Base-by-base conservation (phyloP, 208 protist genomes). In the Leishmania aethiopica region DNA sequence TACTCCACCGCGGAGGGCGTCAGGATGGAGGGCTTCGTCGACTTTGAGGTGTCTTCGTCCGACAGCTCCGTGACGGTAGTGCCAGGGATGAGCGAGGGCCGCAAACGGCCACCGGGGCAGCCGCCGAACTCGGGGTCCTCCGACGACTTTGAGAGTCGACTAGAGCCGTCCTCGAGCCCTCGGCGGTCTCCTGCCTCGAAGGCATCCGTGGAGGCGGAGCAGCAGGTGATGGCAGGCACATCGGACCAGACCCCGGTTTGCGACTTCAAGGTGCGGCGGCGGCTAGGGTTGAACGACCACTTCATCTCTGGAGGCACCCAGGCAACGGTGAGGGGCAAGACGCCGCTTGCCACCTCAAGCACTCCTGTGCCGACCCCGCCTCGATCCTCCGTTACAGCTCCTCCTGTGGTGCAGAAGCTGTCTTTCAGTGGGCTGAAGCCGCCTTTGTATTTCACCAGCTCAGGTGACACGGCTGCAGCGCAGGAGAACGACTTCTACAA, bases 401-500 rank as follows among this genome's bases (percentile, higher is more conserved):
- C 57, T 40, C 82, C 82, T 59, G 62, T 85, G 57, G 75, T 90
- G 45, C 86, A 84, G 40, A 70, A 64, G 73, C 86, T 93, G 47
- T 72, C 80, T 22, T 76, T 93, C 47, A 78, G 81, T 15, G 72
- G 79, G 35, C 64, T 90, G 78, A 83, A 73, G 62, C 88, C 86
- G 13, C 84, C 91, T 49, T 77, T 87, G 69, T 92, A 92, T 77
- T 92, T 85, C 64, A 80, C 87, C 42, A 88, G 84, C 67, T 89
- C 78, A 32, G 88, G 86, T 42, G 88, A 91, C 80, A 90, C 83
- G 15, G 82, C 74, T 37, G 86, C 86, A 0, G 83, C 86, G 35
- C 86, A 87, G 75, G 87, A 90, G 75, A 75, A 84, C 28, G 77
- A 82, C 40, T 86, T 80, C 69, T 86, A 80, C 72, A 82, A 77